A percentile compares a stretch with the other conserved stretches of the same genome.
Conservation (phyloP, 2,329 filamentous ascomycete genomes). For the Fusarium sp. region DNA sequence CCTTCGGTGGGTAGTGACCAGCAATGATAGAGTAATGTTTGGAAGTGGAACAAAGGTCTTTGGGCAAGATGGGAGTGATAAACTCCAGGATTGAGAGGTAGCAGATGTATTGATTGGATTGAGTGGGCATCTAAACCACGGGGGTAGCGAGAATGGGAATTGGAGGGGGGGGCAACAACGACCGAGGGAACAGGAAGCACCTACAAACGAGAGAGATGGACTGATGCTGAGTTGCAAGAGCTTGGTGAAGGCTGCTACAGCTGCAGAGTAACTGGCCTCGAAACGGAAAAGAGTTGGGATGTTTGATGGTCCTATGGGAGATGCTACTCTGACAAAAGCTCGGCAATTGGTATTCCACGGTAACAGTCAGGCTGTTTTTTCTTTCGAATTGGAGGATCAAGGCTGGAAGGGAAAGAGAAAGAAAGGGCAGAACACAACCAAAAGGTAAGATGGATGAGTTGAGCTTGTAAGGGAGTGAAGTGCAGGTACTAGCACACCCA, state of each 20-base stretch:
- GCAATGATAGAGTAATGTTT: conserved; percentile 5
- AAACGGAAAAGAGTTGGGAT: conserved; percentile 25
- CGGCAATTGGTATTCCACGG: conserved; percentile 37
- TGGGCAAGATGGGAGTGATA: conserved; percentile 14
- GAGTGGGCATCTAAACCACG: neutral
- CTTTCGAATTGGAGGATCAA: conserved; percentile 3
- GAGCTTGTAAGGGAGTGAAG: conserved; percentile 33
- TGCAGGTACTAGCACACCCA: conserved; percentile 37
- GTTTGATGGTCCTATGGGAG: conserved; percentile 14
- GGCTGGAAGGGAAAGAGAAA: conserved; percentile 17
- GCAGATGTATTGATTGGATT: conserved; percentile 20
- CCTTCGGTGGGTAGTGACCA: conserved; percentile 1
- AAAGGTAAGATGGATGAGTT: conserved; percentile 22
- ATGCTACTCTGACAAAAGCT: conserved; percentile 25
- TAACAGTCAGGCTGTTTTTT: conserved; percentile 22
- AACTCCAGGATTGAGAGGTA: conserved; percentile 12
- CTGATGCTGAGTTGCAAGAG: conserved; percentile 23
- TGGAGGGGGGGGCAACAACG: conserved; percentile 9
- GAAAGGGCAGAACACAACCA: conserved; percentile 16
- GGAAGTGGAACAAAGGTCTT: conserved; percentile 4
- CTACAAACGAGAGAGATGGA: conserved; percentile 35
- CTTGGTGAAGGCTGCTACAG: conserved; percentile 11
- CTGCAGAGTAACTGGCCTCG: conserved; percentile 22
- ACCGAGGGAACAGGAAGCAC: conserved; percentile 30
- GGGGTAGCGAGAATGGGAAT: neutral